phyloP scores from a whole-genome alignment of 2,329 filamentous ascomycete species.

The Aspergillus floridensis region DNA sequence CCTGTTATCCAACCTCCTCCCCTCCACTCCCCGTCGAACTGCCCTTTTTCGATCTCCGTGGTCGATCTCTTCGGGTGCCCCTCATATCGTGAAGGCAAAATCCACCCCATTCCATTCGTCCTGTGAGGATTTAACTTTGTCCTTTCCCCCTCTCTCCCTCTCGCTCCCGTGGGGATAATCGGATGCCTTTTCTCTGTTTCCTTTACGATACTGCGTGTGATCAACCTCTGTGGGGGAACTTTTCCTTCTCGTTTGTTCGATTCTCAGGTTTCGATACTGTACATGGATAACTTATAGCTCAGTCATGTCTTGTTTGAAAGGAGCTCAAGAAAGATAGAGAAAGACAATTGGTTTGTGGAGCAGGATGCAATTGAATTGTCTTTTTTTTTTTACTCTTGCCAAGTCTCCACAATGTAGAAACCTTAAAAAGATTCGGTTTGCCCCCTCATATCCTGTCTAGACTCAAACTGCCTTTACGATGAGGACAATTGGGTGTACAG shows the following conservation, averaged over 20 bases:
- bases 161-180: neutral
- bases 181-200: neutral
- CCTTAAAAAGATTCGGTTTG: neutral
- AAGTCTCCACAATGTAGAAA: neutral
- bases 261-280: no score
- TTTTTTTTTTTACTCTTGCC: neutral
- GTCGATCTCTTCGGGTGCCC: neutral
- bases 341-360: neutral
- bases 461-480: no score
- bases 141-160: neutral
- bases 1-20: no score
- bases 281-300: no score
- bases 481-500: no score
- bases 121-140: neutral
- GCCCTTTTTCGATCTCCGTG: neutral
- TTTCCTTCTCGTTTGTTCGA: no score
- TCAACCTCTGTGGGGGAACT: no score
- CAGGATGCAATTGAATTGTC: neutral
- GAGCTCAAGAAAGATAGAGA: no score
- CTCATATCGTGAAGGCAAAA: neutral
- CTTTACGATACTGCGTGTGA: no score
- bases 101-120: neutral
- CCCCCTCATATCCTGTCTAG: no score
- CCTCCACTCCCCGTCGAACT: neutral
- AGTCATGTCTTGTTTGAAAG: no score